Base-by-base conservation (phyloP, 108 stramenopile species). In the Skeletonema marinoi region DNA sequence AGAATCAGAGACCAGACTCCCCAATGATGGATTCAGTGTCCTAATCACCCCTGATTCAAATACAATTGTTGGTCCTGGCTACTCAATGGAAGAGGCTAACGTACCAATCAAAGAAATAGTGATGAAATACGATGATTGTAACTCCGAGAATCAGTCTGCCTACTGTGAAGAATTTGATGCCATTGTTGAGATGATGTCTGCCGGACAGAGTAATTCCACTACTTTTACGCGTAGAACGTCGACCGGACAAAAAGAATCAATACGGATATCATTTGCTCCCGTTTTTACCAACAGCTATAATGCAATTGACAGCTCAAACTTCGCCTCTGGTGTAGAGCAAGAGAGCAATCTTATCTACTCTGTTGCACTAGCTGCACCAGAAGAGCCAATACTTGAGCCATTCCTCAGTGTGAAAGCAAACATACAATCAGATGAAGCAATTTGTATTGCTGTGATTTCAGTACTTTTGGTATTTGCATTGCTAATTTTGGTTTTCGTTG, bases 11-110 rank as follows among this genome's bases (percentile, higher is more conserved):
- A 30, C 35, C 72, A 21, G 3, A 44, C 30, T 51, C 36, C 13
- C 29, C 21, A 8, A 32, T 44, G 32, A 25, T 51, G 32, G 68
- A 3, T 82, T 83, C 58, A 50, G 32, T 14, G 58, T 75, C 58
- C 16, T 86, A n/a, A 78, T 86, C 21, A 84, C 86, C 5, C 80
- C 83, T 42, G 68, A 62, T 8, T 39, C 68, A 12, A 78, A 83
- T 71, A 44, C 66, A 9, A 70, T 87, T 31, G 75, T 78, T 19
- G 80, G 80, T 36, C 74, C 83, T 19, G 36, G 60, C 13, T 81
- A 66, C 39, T 21, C 36, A 17, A 42, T 77, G 1, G 51, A 31
- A 3, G 77, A 54, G 35, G 74, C 25, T 2, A 13, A 42, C 19
- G 19, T 29, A 16, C 16, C 71, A 14, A 77, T 87, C 32, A 63